phyloP scores from a whole-genome alignment of 345 rosid species.

The Sonneratia alba region DNA sequence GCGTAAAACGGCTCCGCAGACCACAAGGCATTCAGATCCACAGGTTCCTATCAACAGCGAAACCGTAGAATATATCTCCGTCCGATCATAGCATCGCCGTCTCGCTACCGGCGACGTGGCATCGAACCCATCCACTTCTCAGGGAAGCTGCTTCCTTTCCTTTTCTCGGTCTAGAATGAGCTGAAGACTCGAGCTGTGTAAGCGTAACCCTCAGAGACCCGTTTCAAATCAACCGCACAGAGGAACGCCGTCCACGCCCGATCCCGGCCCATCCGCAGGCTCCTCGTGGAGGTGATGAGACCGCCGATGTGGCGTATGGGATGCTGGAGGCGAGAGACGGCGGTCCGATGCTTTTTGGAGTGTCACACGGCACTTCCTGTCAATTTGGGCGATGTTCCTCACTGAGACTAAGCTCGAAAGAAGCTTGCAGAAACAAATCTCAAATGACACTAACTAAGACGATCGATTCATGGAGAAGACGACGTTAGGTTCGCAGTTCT shows the following conservation, averaged over 20 bases:
- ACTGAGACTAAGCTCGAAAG: conserved; percentile 13
- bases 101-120: conserved; percentile 57
- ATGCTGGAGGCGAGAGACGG: neutral
- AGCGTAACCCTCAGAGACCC: conserved; percentile 50
- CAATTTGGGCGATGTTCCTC: conserved; percentile 40
- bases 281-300: conserved; percentile 1
- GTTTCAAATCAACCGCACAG: conserved; percentile 44
- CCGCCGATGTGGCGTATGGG: conserved; percentile 14
- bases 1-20: conserved; percentile 53
- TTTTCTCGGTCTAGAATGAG: neutral
- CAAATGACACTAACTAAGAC: no score
- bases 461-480: no score
- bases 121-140: conserved; percentile 19
- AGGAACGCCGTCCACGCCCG: conserved; percentile 3
- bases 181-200: neutral
- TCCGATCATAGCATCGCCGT: conserved; percentile 52
- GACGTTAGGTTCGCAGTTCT: no score
- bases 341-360: conserved; percentile 19
- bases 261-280: conserved; percentile 9
- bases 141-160: neutral
- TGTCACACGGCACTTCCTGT: conserved; percentile 73
- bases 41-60: conserved; percentile 66
- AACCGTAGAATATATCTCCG: conserved; percentile 27
- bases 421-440: no score
- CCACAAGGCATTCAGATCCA: conserved; percentile 21